Conservation (phyloP, 2,329 filamentous ascomycete species). For the Aureobasidium sp. region DNA sequence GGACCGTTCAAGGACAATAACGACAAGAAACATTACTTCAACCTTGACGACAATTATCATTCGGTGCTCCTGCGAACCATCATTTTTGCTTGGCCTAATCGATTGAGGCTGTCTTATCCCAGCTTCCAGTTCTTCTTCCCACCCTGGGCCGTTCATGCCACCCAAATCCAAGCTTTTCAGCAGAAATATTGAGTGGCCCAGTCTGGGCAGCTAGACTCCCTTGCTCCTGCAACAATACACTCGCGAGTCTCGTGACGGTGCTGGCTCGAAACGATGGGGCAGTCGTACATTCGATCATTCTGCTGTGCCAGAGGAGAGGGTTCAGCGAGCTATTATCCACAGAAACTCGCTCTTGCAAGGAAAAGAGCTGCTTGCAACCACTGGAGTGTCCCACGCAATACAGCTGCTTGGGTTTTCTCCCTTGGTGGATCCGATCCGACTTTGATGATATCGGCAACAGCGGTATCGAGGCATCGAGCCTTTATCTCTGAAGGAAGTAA, state of each 20-base stretch:
- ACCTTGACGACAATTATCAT: too few relatives aligned
- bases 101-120: neutral
- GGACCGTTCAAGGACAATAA: neutral
- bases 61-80: neutral
- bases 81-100: neutral
- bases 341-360: neutral
- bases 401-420: neutral
- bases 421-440: too few relatives aligned
- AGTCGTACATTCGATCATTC: neutral
- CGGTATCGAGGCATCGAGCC: neutral
- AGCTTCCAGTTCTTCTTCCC: neutral
- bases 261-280: neutral
- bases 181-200: neutral
- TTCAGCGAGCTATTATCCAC: neutral
- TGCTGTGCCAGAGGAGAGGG: neutral
- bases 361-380: neutral
- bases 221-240: neutral
- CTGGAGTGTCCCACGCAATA: neutral
- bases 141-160: neutral
- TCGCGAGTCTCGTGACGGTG: neutral
- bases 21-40: neutral
- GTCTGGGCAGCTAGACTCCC: neutral
- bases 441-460: neutral
- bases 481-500: neutral
- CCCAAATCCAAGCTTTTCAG: neutral